Conservation (phyloP, 2,329 filamentous ascomycete genomes). For the Ophiostoma novo-ulmi region DNA sequence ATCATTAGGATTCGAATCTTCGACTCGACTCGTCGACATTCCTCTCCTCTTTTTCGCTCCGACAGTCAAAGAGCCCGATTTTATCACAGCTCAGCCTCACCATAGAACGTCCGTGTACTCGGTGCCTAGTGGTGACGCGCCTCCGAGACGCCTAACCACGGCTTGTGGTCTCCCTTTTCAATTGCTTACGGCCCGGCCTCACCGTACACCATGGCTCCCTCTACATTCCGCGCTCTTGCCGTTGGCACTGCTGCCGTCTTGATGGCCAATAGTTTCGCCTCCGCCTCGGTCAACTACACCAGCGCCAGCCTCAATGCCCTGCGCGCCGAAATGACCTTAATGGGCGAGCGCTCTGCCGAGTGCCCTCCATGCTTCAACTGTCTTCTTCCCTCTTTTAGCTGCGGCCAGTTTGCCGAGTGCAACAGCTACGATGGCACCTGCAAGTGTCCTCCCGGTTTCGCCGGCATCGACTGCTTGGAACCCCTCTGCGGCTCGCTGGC, state of each 20-base stretch:
- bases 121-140: constrained; percentile 10
- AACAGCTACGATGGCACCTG: constrained; percentile 90
- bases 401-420: constrained; percentile 84
- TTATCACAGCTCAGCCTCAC: not conserved
- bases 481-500: constrained; percentile 87
- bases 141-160: not conserved
- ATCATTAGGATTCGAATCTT: not conserved
- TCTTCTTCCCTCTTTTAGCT: constrained; percentile 84
- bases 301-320: constrained; percentile 53
- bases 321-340: constrained; percentile 62
- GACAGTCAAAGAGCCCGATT: not conserved
- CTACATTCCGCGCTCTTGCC: constrained; percentile 37
- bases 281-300: constrained; percentile 47
- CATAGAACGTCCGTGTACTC: not conserved
- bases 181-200: no score
- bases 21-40: not conserved
- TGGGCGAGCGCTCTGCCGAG: constrained; percentile 63
- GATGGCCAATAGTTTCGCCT: constrained; percentile 32
- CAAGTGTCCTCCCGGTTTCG: constrained; percentile 84
- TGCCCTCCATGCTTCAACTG: constrained; percentile 96
- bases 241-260: constrained; percentile 41
- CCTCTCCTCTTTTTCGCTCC: not conserved
- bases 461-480: constrained; percentile 85
- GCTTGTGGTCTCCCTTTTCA: constrained; percentile 2
- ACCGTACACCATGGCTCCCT: constrained; percentile 25